phyloP scores from a whole-genome alignment of 2,329 filamentous ascomycete species.

The Aquanectria penicillioides region DNA sequence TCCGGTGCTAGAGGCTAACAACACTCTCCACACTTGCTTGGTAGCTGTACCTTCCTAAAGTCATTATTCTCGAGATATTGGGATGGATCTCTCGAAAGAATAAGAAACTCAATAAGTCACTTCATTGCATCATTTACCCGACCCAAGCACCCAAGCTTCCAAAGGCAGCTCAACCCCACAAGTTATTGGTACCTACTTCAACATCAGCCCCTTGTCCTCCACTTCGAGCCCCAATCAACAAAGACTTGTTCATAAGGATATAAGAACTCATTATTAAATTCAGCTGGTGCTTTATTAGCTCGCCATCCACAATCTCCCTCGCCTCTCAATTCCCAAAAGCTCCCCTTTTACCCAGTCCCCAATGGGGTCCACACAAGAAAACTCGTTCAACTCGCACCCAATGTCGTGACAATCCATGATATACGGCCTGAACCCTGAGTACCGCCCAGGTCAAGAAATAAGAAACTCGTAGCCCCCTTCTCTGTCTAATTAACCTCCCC shows the following conservation, averaged over 20 bases:
- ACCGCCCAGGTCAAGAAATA: background rate
- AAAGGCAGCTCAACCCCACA: no score
- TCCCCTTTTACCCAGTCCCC: conserved; percentile 10
- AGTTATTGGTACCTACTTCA: no score
- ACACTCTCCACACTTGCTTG: no score
- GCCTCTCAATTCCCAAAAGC: no score
- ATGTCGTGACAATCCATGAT: conserved; percentile 9
- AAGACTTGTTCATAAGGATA: no score
- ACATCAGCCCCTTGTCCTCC: background rate
- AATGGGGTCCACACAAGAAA: conserved; percentile 5
- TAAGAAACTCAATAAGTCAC: no score
- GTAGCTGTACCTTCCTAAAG: no score
- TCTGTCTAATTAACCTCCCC: background rate
- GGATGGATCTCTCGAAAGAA: no score
- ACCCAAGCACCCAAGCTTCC: no score
- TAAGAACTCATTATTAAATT: conserved; percentile 23
- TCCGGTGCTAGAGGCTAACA: no score
- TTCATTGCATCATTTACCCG: no score
- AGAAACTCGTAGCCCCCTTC: conserved; percentile 8
- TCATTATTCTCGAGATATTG: no score
- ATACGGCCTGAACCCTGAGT: background rate
- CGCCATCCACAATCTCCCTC: conserved; percentile 4
- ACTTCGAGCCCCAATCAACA: background rate
- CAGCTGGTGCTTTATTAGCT: conserved; percentile 1
- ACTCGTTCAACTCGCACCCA: conserved; percentile 7